phyloP scores from a whole-genome alignment of 2,329 filamentous ascomycete species.

The Alternaria sp. region DNA sequence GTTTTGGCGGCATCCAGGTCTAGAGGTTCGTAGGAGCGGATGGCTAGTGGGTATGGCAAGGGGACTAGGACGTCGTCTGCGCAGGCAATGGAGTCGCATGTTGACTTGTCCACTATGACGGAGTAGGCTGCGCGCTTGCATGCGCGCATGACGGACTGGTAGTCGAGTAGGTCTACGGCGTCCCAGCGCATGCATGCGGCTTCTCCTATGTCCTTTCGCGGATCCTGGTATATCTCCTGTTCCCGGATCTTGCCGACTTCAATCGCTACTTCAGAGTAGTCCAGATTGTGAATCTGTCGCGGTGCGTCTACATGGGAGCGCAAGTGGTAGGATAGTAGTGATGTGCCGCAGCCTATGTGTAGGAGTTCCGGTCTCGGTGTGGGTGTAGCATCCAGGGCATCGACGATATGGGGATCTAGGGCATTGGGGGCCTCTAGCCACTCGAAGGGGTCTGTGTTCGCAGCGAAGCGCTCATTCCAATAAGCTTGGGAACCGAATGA shows the following conservation, averaged over 20 bases:
- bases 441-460: constrained; percentile 45
- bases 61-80: constrained; percentile 39
- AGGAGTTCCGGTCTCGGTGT: constrained; percentile 35
- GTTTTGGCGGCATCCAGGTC: constrained; percentile 8
- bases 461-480: constrained; percentile 47
- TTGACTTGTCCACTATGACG: constrained; percentile 48
- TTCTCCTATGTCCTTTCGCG: neutral
- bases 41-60: constrained; percentile 38
- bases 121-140: constrained; percentile 36
- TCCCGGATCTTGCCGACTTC: constrained; percentile 41
- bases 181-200: constrained; percentile 39
- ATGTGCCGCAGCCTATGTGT: constrained; percentile 51
- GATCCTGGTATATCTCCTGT: constrained; percentile 24
- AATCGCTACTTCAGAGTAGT: constrained; percentile 47
- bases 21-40: constrained; percentile 2
- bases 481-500: constrained; percentile 45
- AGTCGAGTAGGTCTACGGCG: constrained; percentile 44
- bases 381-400: constrained; percentile 21
- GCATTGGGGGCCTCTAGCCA: constrained; percentile 44
- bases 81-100: constrained; percentile 48
- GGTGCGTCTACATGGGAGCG: constrained; percentile 39
- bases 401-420: constrained; percentile 37
- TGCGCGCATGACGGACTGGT: constrained; percentile 33
- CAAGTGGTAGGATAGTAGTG: constrained; percentile 45
- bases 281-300: constrained; percentile 46